phyloP scores from a whole-genome alignment of 2,329 filamentous ascomycete species.

The Monilinia fructicola region DNA sequence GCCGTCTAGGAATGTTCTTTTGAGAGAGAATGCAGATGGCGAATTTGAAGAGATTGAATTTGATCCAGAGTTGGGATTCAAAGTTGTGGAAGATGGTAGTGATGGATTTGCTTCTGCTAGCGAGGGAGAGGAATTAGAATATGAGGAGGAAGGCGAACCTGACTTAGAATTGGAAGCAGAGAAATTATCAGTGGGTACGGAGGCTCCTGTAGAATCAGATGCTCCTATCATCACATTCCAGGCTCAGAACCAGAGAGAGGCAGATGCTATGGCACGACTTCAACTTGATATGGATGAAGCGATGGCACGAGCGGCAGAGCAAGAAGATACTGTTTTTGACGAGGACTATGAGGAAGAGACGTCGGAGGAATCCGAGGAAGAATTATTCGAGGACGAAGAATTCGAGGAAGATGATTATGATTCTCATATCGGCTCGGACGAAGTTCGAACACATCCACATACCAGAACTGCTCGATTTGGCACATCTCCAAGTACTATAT shows the following conservation, averaged over 20 bases:
- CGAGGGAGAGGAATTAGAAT: neutral
- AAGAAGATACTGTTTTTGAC: constrained; percentile 29
- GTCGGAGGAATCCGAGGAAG: constrained; percentile 32
- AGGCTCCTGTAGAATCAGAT: constrained; percentile 32
- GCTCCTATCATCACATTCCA: constrained; percentile 30
- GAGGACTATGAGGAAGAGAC: constrained; percentile 30
- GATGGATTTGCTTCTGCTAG: constrained; percentile 17
- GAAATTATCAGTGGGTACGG: constrained; percentile 32
- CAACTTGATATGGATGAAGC: constrained; percentile 39
- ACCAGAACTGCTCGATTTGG: constrained; percentile 73
- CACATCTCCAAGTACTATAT: constrained; percentile 70
- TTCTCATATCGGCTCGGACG: constrained; percentile 39
- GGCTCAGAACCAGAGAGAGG: constrained; percentile 39
- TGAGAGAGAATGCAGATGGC: constrained; percentile 57
- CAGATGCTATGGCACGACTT: constrained; percentile 38
- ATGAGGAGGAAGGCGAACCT: constrained; percentile 11
- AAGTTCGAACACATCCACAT: constrained; percentile 67
- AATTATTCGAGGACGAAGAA: constrained; percentile 34
- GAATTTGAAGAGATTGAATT: constrained; percentile 59
- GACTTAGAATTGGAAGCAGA: constrained; percentile 42
- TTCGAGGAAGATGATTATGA: constrained; percentile 34
- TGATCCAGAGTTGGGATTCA: constrained; percentile 36
- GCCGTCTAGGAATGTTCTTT: constrained; percentile 46
- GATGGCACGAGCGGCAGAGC: constrained; percentile 35
- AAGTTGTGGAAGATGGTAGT: constrained; percentile 38